Conservation (phyloP, 495 filamentous ascomycete genomes). For the Hyaloscypha hepaticicola region DNA sequence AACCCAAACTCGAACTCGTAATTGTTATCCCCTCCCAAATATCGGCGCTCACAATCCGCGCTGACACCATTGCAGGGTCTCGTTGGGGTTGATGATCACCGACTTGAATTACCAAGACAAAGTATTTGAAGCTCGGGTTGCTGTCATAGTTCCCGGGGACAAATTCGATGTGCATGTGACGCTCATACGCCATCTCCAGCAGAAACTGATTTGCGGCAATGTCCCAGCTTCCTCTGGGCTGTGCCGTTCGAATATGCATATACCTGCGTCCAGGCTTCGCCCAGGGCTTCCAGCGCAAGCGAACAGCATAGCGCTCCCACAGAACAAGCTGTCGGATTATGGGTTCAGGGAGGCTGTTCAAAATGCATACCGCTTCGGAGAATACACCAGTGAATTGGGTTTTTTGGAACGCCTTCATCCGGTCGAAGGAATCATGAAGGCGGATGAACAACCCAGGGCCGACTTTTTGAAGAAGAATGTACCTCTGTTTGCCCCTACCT, state of each 20-base stretch:
- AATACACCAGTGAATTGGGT: neutral
- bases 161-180: slow-evolving; percentile 9
- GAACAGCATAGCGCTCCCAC: slow-evolving; percentile 3
- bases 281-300: slow-evolving; percentile 10
- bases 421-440: neutral
- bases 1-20: slow-evolving; percentile 8
- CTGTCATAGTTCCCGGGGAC: slow-evolving; percentile 7
- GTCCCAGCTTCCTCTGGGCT: slow-evolving; percentile 8
- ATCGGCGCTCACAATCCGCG: slow-evolving; percentile 7
- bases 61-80: neutral
- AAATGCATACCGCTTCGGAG: slow-evolving; percentile 2
- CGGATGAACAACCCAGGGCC: slow-evolving; percentile 5
- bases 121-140: slow-evolving; percentile 9
- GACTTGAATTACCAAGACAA: slow-evolving; percentile 2
- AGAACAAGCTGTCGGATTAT: neutral
- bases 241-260: slow-evolving; percentile 4
- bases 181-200: slow-evolving; percentile 4
- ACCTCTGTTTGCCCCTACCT: neutral
- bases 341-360: neutral
- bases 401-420: neutral
- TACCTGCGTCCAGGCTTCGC: neutral
- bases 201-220: slow-evolving; percentile 11
- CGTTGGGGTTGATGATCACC: neutral
- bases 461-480: slow-evolving; percentile 5
- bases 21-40: neutral